Evolutionary conservation across 306 rosid species (phyloP), one percentile per base, ranked within the genome.

Genomic region (Sicyos edulis): DNA sequence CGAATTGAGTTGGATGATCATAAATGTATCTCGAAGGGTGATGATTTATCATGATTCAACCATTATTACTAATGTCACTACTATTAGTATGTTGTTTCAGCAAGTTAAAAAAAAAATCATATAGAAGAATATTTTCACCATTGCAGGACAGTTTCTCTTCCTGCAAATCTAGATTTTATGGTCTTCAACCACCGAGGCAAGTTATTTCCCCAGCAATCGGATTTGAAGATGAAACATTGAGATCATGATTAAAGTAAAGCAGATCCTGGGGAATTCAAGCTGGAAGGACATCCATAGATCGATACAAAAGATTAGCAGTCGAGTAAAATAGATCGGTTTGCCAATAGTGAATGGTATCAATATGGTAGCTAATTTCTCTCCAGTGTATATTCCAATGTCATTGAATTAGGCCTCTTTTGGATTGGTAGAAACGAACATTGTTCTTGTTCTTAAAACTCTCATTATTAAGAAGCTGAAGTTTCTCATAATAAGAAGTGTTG

Each of bases 141-240:
- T 62, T 82, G 83, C 88, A 89, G 96, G 86, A 85, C 88, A 45
- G 95, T 89, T 75, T 86, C 87, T 77, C 84, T 89, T 72, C 95
- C 92, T 14, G 85, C 71, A 77, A 92, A 86, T 82, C 60, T 78
- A 64, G 97, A 92, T 84, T 92, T 92, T 69, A 88, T 89, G 92
- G 82, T 82, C 81, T 92, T 92, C 86, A 92, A 92, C 84, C 97
- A 89, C 72, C 86, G 97, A 54, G 95, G 95, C 80, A 86, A 76
- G 73, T 84, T 77, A 22, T 82, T 83, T 49, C 86, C 95, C 0
- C 14, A 73, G 74, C 84, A 81, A 65, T 54, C 76, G 76, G 88
- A 83, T 71, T 26, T 81, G 89, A 85, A 86, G 84, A 81, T 82
- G 57, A 88, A 71, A 44, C 85, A 71, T 52, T 91, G 78, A 84